These are phyloP conservation scores for Diphasiastrum complanatum DNA, from an alignment of 83 land plant genomes.

Conservation along the genomic window DNA sequence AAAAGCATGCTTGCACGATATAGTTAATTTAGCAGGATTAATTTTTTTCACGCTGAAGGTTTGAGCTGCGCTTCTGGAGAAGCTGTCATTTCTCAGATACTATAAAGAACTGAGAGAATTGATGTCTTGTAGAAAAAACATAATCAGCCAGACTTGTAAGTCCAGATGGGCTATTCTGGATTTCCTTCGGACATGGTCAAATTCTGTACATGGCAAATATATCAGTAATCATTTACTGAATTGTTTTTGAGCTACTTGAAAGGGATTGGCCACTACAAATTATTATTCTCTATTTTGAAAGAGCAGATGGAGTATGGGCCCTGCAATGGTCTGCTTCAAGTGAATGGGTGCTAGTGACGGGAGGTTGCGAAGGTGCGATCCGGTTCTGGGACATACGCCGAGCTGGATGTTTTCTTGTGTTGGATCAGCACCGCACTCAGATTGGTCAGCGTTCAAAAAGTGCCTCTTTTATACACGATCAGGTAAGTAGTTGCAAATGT, in stretches of 20 bases:
- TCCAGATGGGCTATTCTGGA: no score
- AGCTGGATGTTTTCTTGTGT: constrained; percentile 75
- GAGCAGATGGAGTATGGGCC: constrained; percentile 81
- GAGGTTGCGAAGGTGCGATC: constrained; percentile 97
- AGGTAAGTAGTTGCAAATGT: no score
- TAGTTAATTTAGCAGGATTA: background rate
- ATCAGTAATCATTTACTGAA: background rate
- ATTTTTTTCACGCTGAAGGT: no score
- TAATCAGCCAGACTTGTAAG: no score
- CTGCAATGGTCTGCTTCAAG: constrained; percentile 83
- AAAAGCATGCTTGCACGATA: background rate
- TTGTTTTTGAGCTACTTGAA: background rate
- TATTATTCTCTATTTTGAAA: constrained; percentile 2
- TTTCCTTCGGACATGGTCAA: no score
- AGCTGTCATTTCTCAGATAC: no score
- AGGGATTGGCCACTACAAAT: background rate
- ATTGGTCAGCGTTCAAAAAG: constrained; percentile 73
- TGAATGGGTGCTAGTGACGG: constrained; percentile 80
- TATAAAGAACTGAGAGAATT: no score
- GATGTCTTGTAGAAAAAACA: no score
- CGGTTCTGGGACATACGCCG: constrained; percentile 97
- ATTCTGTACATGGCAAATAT: no score
- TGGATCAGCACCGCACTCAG: constrained; percentile 80
- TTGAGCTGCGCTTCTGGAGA: no score
- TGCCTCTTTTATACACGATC: no score